Evolutionary conservation across 2,329 filamentous ascomycete genomes (phyloP), one percentile per base, ranked within the genome.

Genomic region (Elsinoe fawcettii): DNA sequence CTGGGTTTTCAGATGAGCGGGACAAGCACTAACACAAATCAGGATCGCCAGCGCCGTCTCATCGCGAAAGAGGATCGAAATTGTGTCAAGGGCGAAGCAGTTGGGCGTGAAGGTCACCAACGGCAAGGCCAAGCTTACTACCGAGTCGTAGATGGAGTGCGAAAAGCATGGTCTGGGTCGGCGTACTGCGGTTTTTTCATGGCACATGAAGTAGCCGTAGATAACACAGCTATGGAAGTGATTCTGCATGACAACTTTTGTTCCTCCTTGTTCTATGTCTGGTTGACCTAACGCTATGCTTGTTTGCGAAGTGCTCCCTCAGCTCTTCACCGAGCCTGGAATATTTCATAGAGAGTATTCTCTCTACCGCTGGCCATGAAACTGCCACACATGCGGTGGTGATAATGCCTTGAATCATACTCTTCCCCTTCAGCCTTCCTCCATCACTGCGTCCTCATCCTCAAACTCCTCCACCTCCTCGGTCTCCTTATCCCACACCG

Each of bases 91-190:
- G 77, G 93, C 93, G 66, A 97, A 97, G 88, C 87, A 95, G 79
- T 81, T 99, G 73, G 90, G 91, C 74, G 93, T 99, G 76, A 99
- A 99, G 88, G 92, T 99, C 77, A 99, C 93, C 75, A 99, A 99
- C 84, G 78, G 89, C 79, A 96, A 96, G 88, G 93, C 91, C 74
- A 95, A 92, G 84, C 87, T 99, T 77, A 96, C 92, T 71, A 96
- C 90, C 70, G 93, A 99, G 85, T 80, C 81, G 70, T 85, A 80
- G 54, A 56, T 56, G 54, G 54, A 20, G 41, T 22, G 54, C 30
- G 14, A 56, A 55, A 56, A 56, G 54, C 54, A 56, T 56, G 54
- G 54, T 56, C 54, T 56, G 56, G 51, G 41, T 47, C 36, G 58
- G 46, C 34, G 55, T 46, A 60, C 30, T 53, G 58, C 44, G 55